phyloP scores from a whole-genome alignment of 1,139 yeast species.

The Kodamaea suecica region DNA sequence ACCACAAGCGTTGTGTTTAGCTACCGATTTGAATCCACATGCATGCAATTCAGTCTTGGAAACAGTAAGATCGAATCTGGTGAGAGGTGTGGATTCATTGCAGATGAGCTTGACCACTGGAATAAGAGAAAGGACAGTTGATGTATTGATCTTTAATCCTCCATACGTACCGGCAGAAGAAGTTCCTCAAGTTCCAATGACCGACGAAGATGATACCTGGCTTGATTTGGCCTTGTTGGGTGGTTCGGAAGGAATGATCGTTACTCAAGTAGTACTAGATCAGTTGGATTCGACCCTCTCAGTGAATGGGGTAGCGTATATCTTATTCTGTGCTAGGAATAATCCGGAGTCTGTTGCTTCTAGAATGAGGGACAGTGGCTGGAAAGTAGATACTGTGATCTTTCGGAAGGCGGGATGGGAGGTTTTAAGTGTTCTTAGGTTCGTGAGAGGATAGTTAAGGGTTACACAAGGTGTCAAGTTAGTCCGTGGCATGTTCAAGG shows the following conservation, averaged over 20 bases:
- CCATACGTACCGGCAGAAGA: conserved; percentile 91
- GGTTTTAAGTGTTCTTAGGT: conserved; percentile 70
- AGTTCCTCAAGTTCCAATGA: conserved; percentile 19
- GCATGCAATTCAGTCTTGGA: conserved; percentile 58
- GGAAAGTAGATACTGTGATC: conserved; percentile 53
- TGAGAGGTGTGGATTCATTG: conserved; percentile 51
- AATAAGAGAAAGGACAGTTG: conserved; percentile 49
- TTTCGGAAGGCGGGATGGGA: conserved; percentile 94
- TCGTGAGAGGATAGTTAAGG: conserved; percentile 21
- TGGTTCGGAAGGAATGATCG: conserved; percentile 85
- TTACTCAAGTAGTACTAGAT: conserved; percentile 64
- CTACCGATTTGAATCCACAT: conserved; percentile 78
- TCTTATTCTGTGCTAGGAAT: conserved; percentile 83
- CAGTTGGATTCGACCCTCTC: conserved; percentile 48
- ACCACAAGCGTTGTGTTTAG: conserved; percentile 50
- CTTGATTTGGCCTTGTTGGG: conserved; percentile 86
- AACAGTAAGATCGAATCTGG: conserved; percentile 28
- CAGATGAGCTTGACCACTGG: conserved; percentile 58
- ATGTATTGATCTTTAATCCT: conserved; percentile 81
- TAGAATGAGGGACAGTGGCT: conserved; percentile 48
- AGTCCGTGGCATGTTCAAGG: too few species aligned
- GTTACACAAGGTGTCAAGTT: too few species aligned
- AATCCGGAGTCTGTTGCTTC: conserved; percentile 60
- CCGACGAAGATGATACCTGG: conserved; percentile 58
- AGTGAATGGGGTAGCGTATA: conserved; percentile 69